Evolutionary conservation across 164 flowering plant genomes (phyloP).

Genomic region (Umbellularia californica): DNA sequence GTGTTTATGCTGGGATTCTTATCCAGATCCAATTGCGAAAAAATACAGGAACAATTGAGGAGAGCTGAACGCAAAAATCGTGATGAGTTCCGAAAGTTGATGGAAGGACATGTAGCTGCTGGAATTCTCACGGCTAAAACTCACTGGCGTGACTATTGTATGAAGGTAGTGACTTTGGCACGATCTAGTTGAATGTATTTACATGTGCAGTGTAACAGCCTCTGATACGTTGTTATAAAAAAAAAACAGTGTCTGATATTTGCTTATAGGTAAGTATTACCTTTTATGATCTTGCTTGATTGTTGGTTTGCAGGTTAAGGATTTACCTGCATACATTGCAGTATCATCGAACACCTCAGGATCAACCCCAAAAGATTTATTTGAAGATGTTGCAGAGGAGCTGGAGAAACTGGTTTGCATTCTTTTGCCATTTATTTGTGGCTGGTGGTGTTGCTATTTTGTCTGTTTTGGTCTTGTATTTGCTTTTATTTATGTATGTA

Average conservation of each 20-base stretch:
- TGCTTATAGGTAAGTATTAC: background rate
- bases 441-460: background rate
- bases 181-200: background rate
- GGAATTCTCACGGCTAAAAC: constrained; percentile 81
- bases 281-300: background rate
- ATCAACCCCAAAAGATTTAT: constrained; percentile 89
- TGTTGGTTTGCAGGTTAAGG: constrained; percentile 62
- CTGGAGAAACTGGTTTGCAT: constrained; percentile 67
- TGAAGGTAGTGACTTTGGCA: constrained; percentile 45
- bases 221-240: background rate
- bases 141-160: constrained; percentile 89
- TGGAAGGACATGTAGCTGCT: constrained; percentile 80
- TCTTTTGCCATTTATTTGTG: background rate
- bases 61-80: constrained; percentile 88
- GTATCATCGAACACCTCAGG: constrained; percentile 88
- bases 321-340: constrained; percentile 65
- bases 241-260: background rate
- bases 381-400: constrained; percentile 88
- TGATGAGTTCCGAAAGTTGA: constrained; percentile 79
- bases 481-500: too few relatives aligned
- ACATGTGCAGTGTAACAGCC: background rate
- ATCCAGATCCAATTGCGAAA: constrained; percentile 4
- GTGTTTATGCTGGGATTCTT: background rate
- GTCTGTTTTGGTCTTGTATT: background rate
- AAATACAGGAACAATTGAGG: constrained; percentile 65